Base-by-base conservation (phyloP, 331 rosid species). In the Quercus lobata region DNA sequence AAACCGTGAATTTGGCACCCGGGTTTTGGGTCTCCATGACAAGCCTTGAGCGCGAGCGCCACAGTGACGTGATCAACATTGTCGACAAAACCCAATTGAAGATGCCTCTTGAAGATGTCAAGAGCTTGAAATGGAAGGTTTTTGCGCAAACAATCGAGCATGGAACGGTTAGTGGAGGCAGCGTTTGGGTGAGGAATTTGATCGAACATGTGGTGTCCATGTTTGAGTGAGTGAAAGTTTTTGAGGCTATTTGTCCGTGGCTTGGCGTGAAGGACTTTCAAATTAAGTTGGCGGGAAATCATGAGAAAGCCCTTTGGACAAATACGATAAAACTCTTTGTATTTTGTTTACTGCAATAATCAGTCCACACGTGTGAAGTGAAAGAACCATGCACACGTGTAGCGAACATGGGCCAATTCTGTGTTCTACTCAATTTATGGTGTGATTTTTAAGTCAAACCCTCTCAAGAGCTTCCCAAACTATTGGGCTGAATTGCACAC, bases 1-100 rank as follows among this genome's bases (percentile, higher is more conserved):
- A 88, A 77, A 24, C 94, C 94, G 54, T 95, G 97, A 29, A 90
- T 76, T 85, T 90, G 96, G 80, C 76, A 78, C 27, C 96, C 96
- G 6, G 86, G 83, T 62, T 83, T 84, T 0, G 69, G 78, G 79
- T 89, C 84, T 22, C 94, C 85, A 4, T 78, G 89, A 79, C 97
- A 95, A 56, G 98, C 96, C 87, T 95, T 95, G 70, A 90, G 90
- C 49, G 96, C 91, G 65, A 91, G 83, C 25, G 94, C 80, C 61
- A 90, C 30, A 1, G 88, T 86, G 6, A 86, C 91, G 69, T 91
- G 90, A 57, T 92, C 92, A 1, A 84, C 44, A 57, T 76, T 81
- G 10, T 74, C 76, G 29, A 63, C 71, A 60, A 69, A 85, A 81
- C 83, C 80, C 55, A 76, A 56, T 18, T 69, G 90, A 52, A 87